Conservation (phyloP, 2,329 filamentous ascomycete species). For the Cryphonectria radicalis region DNA sequence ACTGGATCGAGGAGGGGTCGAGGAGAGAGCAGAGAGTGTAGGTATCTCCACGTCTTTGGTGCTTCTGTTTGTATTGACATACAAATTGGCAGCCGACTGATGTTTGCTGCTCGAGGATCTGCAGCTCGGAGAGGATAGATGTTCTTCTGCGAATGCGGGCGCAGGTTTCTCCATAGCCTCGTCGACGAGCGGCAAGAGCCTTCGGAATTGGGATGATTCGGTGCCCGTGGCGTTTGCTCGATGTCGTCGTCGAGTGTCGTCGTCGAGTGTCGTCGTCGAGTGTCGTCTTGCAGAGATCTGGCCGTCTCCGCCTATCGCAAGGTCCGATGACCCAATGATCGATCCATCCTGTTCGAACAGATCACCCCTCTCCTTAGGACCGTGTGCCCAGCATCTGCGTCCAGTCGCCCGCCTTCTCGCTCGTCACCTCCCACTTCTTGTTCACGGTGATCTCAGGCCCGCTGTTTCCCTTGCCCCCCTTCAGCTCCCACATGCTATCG, state of each 20-base stretch:
- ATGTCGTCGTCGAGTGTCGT: neutral
- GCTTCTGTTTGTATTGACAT: neutral
- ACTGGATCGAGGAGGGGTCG: neutral
- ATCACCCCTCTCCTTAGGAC: neutral
- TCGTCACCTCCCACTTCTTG: slow-evolving; percentile 6
- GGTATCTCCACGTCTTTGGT: too few species aligned
- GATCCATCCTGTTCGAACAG: neutral
- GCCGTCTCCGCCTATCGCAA: neutral
- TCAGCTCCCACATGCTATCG: slow-evolving; percentile 10
- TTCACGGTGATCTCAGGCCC: slow-evolving; percentile 12
- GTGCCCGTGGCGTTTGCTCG: neutral
- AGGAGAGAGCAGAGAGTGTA: too few species aligned
- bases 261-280: neutral
- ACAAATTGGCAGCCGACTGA: neutral
- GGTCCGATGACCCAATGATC: neutral
- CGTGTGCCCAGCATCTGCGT: slow-evolving; percentile 10
- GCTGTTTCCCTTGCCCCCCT: slow-evolving; percentile 1
- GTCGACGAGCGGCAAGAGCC: neutral
- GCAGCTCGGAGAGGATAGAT: neutral
- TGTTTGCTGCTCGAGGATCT: neutral
- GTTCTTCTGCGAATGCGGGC: neutral
- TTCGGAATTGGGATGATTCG: neutral
- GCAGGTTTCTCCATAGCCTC: neutral
- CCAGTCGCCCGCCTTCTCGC: slow-evolving; percentile 13
- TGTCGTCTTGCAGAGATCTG: neutral